Percentiles rank a stretch among this genome's conserved stretches.
phyloP scores from a whole-genome alignment of 2,329 filamentous ascomycete species.

The Penicillium thymicola region DNA sequence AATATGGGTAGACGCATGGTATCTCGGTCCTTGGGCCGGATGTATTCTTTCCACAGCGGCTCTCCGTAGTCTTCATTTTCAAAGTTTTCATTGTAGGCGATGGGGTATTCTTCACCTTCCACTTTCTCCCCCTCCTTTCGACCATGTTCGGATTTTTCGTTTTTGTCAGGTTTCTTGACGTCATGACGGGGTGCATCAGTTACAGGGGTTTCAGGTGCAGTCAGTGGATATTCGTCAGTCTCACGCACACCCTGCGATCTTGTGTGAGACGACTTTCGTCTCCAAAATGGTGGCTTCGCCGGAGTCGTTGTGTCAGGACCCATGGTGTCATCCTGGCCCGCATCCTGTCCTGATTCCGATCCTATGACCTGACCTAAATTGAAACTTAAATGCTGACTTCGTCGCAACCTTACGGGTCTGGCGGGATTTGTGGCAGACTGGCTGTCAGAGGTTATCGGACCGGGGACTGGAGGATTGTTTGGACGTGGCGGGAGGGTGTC shows the following conservation, averaged over 20 bases:
- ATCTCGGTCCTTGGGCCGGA: conserved; percentile 77
- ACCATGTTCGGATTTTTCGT: conserved; percentile 9
- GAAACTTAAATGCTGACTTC: conserved; percentile 1
- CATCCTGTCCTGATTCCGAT: neutral
- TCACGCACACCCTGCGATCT: conserved; percentile 25
- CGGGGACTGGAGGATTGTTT: conserved; percentile 5
- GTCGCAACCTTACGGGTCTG: conserved; percentile 1
- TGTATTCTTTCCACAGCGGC: conserved; percentile 76
- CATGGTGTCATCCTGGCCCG: neutral
- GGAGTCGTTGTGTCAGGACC: conserved; percentile 6
- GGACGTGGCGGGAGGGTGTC: neutral
- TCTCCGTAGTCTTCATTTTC: conserved; percentile 61
- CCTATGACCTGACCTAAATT: neutral
- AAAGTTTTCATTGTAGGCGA: conserved; percentile 61
- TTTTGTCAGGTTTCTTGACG: conserved; percentile 7
- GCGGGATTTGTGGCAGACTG: conserved; percentile 5
- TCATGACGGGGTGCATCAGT: conserved; percentile 5
- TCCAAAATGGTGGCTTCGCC: conserved; percentile 35
- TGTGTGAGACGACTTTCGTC: conserved; percentile 31
- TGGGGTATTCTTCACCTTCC: conserved; percentile 53
- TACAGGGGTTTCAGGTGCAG: conserved; percentile 30
- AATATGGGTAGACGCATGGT: conserved; percentile 73
- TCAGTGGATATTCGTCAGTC: conserved; percentile 38
- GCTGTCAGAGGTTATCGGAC: neutral
- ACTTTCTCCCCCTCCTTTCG: conserved; percentile 26